Evolutionary conservation across 352 stramenopile genomes (phyloP).

Genomic region (Albugo laibachii): DNA sequence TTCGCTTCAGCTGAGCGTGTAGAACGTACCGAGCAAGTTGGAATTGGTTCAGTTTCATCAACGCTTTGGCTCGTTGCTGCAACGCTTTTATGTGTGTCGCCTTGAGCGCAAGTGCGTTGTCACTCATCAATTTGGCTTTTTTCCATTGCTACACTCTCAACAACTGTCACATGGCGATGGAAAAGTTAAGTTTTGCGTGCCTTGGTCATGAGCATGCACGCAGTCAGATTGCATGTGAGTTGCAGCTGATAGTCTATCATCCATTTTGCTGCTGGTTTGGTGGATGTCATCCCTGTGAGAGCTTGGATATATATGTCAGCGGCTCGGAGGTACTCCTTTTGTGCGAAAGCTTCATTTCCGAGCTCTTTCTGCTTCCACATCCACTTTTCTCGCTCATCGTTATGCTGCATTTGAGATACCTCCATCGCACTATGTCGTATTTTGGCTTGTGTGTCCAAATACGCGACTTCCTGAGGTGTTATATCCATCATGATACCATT

Average conservation of each 20-base stretch:
- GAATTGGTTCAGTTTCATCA: conserved; percentile 24
- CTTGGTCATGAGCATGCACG: conserved; percentile 55
- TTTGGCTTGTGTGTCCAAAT: conserved; percentile 50
- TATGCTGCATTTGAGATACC: conserved; percentile 16
- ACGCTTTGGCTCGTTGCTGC: conserved; percentile 40
- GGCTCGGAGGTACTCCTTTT: conserved; percentile 20
- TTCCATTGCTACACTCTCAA: conserved; percentile 25
- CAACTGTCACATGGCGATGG: neutral
- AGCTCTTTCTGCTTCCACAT: conserved; percentile 15
- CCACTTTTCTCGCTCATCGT: conserved; percentile 20
- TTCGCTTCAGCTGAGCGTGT: neutral
- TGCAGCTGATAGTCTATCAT: conserved; percentile 34
- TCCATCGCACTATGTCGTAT: conserved; percentile 48
- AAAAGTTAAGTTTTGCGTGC: conserved; percentile 2
- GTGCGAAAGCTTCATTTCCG: conserved; percentile 35
- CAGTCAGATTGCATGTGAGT: conserved; percentile 56
- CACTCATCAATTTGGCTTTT: conserved; percentile 35
- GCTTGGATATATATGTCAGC: conserved; percentile 49
- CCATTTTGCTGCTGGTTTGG: conserved; percentile 8
- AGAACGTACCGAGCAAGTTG: conserved; percentile 26
- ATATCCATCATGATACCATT: conserved; percentile 72
- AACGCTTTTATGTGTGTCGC: conserved; percentile 25
- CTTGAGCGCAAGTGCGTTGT: conserved; percentile 29
- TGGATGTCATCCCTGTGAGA: conserved; percentile 29
- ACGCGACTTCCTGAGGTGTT: conserved; percentile 44